Conservation (phyloP, 169 alveolate species). For the Babesia divergens region DNA sequence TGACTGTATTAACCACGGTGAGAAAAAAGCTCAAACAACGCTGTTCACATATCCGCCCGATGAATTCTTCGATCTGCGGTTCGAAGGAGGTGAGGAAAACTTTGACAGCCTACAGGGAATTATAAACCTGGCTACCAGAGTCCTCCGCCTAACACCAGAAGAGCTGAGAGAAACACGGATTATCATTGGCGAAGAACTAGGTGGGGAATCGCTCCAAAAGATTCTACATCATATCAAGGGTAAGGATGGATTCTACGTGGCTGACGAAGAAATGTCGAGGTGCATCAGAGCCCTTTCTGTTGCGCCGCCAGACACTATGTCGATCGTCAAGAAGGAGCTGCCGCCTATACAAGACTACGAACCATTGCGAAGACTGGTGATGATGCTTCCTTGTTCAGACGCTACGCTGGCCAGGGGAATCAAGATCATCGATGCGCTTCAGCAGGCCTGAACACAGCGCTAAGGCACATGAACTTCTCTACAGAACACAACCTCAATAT, state of each 20-base stretch:
- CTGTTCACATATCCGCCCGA: slow-evolving; percentile 8
- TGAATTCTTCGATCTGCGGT: slow-evolving; percentile 7
- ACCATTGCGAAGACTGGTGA: slow-evolving; percentile 1
- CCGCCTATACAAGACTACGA: neutral
- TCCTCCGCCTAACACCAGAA: slow-evolving; percentile 1
- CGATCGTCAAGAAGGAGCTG: slow-evolving; percentile 12
- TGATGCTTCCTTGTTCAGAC: slow-evolving; percentile 27
- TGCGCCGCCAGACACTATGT: slow-evolving; percentile 7
- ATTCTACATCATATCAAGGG: neutral
- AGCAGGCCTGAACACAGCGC: neutral
- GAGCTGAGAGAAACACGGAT: slow-evolving; percentile 6
- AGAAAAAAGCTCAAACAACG: slow-evolving; percentile 1
- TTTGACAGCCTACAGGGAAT: slow-evolving; percentile 22
- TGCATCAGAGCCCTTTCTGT: slow-evolving; percentile 13
- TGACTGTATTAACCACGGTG: slow-evolving; percentile 24
- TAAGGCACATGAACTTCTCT: no score
- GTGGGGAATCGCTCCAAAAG: neutral
- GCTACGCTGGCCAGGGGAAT: slow-evolving; percentile 8
- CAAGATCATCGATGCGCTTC: slow-evolving; percentile 2
- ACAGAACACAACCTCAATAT: no score
- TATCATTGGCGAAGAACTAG: slow-evolving; percentile 8
- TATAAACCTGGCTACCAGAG: slow-evolving; percentile 3
- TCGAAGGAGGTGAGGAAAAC: slow-evolving; percentile 17
- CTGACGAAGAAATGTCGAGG: slow-evolving; percentile 13
- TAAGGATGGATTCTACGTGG: slow-evolving; percentile 20